phyloP scores from a whole-genome alignment of 805 yeast genomes.

The Saccharomycopsis sp. region DNA sequence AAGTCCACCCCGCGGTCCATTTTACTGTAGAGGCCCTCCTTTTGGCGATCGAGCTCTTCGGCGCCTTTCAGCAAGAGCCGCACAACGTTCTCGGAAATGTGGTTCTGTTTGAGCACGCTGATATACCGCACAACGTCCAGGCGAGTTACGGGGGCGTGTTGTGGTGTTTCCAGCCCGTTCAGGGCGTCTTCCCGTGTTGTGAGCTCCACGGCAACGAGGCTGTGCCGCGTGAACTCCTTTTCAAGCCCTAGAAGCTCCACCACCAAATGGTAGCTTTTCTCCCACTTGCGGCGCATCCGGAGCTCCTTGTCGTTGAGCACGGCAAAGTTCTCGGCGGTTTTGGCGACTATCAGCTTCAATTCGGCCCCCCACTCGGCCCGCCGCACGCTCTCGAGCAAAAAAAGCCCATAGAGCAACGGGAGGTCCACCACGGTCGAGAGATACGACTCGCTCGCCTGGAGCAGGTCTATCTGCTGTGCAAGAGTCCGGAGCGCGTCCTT shows the following conservation, averaged over 20 bases:
- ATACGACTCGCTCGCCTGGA: conserved; percentile 30
- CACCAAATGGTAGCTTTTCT: conserved; percentile 48
- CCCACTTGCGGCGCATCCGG: conserved; percentile 54
- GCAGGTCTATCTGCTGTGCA: conserved; percentile 21
- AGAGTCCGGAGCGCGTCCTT: conserved; percentile 24
- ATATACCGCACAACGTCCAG: conserved; percentile 34
- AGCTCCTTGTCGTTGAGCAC: conserved; percentile 50
- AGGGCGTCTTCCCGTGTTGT: conserved; percentile 5
- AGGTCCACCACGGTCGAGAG: conserved; percentile 47
- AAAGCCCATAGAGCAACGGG: conserved; percentile 67
- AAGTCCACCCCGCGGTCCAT: conserved; percentile 15
- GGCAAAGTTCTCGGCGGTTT: conserved; percentile 52
- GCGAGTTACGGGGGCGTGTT: conserved; percentile 19
- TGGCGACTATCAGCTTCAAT: conserved; percentile 25
- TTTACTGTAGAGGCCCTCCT: conserved; percentile 8
- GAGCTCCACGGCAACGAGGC: conserved; percentile 6
- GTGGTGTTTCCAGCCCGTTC: conserved; percentile 18
- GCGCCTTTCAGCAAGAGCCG: conserved; percentile 34
- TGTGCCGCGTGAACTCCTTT: conserved; percentile 14
- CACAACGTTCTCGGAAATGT: conserved; percentile 30
- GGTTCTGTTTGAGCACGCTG: conserved; percentile 27
- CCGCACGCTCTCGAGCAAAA: conserved; percentile 53
- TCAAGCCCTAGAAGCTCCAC: conserved; percentile 30
- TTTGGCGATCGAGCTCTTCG: conserved; percentile 26
- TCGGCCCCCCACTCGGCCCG: conserved; percentile 47